A percentile compares a stretch with the other conserved stretches of the same genome.
phyloP scores from a whole-genome alignment of 495 filamentous ascomycete species.

The Annulohypoxylon stygium region DNA sequence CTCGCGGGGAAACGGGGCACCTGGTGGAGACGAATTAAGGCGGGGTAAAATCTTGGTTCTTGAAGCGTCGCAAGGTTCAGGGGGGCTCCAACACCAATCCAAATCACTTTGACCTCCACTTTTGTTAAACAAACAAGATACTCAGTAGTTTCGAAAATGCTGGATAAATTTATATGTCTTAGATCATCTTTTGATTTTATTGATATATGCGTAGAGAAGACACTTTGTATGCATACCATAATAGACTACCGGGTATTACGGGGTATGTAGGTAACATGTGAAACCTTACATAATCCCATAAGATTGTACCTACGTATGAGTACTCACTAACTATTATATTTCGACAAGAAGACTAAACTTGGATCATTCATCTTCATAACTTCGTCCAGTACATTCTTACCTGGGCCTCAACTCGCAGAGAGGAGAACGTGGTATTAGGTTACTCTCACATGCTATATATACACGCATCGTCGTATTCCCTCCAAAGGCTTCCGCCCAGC shows the following conservation, averaged over 20 bases:
- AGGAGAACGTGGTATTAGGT: background rate
- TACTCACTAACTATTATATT: too few relatives aligned
- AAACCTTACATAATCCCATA: background rate
- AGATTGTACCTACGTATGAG: background rate
- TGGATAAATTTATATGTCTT: too few relatives aligned
- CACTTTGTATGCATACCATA: too few relatives aligned
- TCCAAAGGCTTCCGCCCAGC: background rate
- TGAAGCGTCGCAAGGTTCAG: background rate
- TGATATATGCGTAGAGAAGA: background rate
- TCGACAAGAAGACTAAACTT: too few relatives aligned
- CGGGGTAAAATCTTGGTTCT: background rate
- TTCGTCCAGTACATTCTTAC: background rate
- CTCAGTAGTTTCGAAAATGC: too few relatives aligned
- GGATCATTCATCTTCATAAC: background rate
- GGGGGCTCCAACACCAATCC: background rate
- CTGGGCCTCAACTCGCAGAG: background rate
- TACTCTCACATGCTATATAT: background rate
- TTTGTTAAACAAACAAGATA: background rate
- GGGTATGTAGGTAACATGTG: background rate
- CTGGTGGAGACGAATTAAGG: background rate
- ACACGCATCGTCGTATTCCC: background rate
- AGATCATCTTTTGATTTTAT: background rate
- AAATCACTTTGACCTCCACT: background rate
- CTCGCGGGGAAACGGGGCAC: background rate
- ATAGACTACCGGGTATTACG: too few relatives aligned